These are phyloP conservation scores for Cryptococcus sp. DNA, from an alignment of 1,284 basidiomycete species.

Conservation along the genomic window DNA sequence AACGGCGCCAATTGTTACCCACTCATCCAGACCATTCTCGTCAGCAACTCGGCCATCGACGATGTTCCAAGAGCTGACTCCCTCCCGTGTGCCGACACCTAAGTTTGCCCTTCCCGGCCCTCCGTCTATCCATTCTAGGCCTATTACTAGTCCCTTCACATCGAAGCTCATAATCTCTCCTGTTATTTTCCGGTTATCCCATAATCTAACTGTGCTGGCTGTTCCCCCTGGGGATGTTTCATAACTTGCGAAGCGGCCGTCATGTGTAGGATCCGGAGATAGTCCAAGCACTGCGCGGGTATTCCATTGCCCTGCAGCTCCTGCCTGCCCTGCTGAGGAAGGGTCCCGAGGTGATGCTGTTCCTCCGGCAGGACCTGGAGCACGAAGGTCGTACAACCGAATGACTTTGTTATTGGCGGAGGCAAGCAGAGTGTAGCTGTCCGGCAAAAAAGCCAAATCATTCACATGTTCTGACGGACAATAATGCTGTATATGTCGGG, in stretches of 20 bases:
- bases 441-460: slow-evolving; percentile 28
- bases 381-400: slow-evolving; percentile 37
- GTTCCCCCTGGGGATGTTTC: slow-evolving; percentile 21
- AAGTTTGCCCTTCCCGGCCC: slow-evolving; percentile 15
- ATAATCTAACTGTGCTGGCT: slow-evolving; percentile 34
- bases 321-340: background rate
- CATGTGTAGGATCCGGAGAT: slow-evolving; percentile 21
- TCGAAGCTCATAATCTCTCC: slow-evolving; percentile 34
- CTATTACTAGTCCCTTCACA: slow-evolving; percentile 20
- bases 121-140: slow-evolving; percentile 30
- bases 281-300: slow-evolving; percentile 38
- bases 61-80: slow-evolving; percentile 40
- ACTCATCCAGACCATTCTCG: slow-evolving; percentile 21
- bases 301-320: slow-evolving; percentile 18
- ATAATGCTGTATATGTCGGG: slow-evolving; percentile 42
- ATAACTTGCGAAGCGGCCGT: slow-evolving; percentile 34
- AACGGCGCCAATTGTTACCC: slow-evolving; percentile 32
- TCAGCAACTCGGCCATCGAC: slow-evolving; percentile 20
- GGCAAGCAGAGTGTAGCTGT: slow-evolving; percentile 22
- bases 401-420: slow-evolving; percentile 36
- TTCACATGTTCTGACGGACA: slow-evolving; percentile 42
- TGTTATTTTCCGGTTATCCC: slow-evolving; percentile 37
- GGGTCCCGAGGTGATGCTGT: slow-evolving; percentile 1
- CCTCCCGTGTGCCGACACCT: slow-evolving; percentile 40
- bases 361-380: slow-evolving; percentile 12